phyloP scores from a whole-genome alignment of 768 basidiomycete genomes.

The Mycena floridula region DNA sequence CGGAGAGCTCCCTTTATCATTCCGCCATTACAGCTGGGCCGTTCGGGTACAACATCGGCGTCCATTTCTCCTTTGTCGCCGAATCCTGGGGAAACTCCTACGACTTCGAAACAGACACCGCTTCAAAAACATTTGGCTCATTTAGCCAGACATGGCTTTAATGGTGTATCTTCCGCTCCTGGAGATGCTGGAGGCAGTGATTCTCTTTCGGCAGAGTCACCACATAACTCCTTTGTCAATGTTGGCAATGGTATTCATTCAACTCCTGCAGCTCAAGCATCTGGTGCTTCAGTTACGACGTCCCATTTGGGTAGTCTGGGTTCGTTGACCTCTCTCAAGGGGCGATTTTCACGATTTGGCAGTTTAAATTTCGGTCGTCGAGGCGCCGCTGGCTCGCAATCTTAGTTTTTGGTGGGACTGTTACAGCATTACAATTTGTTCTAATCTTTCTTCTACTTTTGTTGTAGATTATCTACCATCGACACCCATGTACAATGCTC shows the following conservation, averaged over 20 bases:
- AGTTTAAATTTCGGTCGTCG: slow-evolving; percentile 65
- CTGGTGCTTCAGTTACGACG: slow-evolving; percentile 53
- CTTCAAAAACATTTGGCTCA: slow-evolving; percentile 78
- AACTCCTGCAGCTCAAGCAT: slow-evolving; percentile 31
- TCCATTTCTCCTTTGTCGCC: slow-evolving; percentile 35
- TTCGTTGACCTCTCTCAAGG: slow-evolving; percentile 58
- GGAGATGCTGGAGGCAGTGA: slow-evolving; percentile 55
- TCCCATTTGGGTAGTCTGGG: slow-evolving; percentile 57
- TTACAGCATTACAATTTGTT: too few relatives aligned
- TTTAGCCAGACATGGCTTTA: slow-evolving; percentile 77
- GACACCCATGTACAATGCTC: too few relatives aligned
- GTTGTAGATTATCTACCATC: too few relatives aligned
- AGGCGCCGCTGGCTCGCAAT: too few relatives aligned
- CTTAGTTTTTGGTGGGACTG: too few relatives aligned
- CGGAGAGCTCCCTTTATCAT: slow-evolving; percentile 38
- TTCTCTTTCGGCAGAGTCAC: slow-evolving; percentile 59
- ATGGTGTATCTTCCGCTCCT: slow-evolving; percentile 73
- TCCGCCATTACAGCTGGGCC: slow-evolving; percentile 48
- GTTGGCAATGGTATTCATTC: slow-evolving; percentile 48
- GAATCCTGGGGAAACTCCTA: slow-evolving; percentile 12
- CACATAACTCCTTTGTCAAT: slow-evolving; percentile 71
- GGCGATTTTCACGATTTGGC: slow-evolving; percentile 71
- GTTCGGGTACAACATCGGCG: slow-evolving; percentile 37
- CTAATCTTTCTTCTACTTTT: too few relatives aligned
- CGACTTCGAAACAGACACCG: slow-evolving; percentile 55